phyloP scores from a whole-genome alignment of 2,329 filamentous ascomycete species.

The Trichoderma sp. region DNA sequence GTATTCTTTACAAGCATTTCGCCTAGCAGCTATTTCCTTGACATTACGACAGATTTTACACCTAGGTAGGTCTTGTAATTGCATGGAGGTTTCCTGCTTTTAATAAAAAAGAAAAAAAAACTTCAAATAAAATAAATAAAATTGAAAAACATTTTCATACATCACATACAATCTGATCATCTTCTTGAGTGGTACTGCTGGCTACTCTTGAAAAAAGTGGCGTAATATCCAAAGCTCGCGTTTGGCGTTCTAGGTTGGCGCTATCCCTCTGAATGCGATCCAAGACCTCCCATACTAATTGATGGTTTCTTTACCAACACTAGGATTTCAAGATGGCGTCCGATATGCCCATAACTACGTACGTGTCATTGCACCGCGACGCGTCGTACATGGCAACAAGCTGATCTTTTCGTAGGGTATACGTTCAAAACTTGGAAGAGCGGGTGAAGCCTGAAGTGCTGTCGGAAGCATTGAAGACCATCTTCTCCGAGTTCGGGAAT shows the following conservation, averaged over 20 bases:
- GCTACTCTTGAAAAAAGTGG: background rate
- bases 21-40: background rate
- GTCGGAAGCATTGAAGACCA: conserved; percentile 68
- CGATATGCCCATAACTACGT: conserved; percentile 60
- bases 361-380: conserved; percentile 75
- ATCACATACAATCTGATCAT: background rate
- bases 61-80: background rate
- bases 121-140: background rate
- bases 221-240: background rate
- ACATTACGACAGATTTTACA: background rate
- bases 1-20: background rate
- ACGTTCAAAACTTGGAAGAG: conserved; percentile 87
- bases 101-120: background rate
- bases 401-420: conserved; percentile 56
- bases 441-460: conserved; percentile 80
- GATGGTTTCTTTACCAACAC: conserved; percentile 11
- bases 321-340: conserved; percentile 11
- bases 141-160: background rate
- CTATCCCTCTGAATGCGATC: conserved; percentile 1
- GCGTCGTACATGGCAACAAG: conserved; percentile 44
- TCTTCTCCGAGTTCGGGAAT: conserved; percentile 88
- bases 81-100: background rate
- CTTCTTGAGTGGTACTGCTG: background rate
- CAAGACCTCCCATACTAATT: background rate
- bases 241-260: background rate